Evolutionary conservation across 208 protist species (phyloP).

Genomic region (Trichomonas vaginalis): DNA sequence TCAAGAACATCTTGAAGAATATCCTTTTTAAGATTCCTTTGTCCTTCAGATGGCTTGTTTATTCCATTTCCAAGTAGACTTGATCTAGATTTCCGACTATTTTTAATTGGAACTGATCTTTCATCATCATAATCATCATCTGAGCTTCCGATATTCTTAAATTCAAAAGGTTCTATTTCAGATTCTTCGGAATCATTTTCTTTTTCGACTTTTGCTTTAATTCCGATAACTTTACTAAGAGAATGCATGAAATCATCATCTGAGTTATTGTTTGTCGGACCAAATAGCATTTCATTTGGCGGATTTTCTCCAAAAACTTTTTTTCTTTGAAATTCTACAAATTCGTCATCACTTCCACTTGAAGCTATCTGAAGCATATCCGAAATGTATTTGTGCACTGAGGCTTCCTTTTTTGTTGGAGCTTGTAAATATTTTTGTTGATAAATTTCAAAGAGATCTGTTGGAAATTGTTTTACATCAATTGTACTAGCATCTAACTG

Average conservation of each 20-base stretch:
- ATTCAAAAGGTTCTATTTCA: not conserved
- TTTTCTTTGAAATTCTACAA: not conserved
- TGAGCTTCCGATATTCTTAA: not conserved
- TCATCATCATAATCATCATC: too few relatives aligned
- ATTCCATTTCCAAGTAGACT: not conserved
- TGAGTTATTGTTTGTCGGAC: too few relatives aligned
- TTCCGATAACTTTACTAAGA: not conserved
- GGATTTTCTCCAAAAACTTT: not conserved
- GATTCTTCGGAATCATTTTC: not conserved
- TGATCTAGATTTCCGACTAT: too few relatives aligned
- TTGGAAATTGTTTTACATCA: not conserved
- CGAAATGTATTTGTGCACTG: not conserved
- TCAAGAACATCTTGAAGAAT: not conserved
- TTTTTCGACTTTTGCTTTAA: not conserved
- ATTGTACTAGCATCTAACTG: not conserved
- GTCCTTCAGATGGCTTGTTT: not conserved
- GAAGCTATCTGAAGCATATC: not conserved
- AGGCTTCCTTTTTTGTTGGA: not conserved
- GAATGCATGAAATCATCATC: not conserved
- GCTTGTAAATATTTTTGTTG: not conserved
- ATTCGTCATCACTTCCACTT: not conserved
- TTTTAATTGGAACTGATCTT: not conserved
- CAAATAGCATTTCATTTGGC: too few relatives aligned
- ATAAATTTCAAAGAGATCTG: not conserved
- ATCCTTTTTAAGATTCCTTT: not conserved